Evolutionary conservation across 495 filamentous ascomycete species (phyloP).

Genomic region (Tuber magnatum): DNA sequence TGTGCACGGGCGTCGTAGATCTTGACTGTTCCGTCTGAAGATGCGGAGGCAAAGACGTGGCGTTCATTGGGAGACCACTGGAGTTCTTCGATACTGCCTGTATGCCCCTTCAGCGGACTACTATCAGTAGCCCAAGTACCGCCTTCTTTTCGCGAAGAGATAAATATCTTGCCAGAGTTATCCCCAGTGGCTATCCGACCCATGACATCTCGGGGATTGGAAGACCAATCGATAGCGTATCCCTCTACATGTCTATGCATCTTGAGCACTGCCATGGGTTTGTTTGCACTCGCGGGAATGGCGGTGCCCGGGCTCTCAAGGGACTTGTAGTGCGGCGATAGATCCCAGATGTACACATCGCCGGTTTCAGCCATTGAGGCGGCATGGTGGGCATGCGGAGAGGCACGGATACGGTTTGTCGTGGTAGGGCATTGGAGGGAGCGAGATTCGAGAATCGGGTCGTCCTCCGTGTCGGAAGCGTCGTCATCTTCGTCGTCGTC

Average conservation of each 20-base stretch:
- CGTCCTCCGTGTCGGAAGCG: constrained; percentile 69
- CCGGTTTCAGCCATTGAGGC: constrained; percentile 86
- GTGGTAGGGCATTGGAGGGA: constrained; percentile 75
- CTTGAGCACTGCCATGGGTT: constrained; percentile 74
- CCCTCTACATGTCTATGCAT: constrained; percentile 82
- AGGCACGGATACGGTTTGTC: constrained; percentile 80
- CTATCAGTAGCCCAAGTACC: constrained; percentile 80
- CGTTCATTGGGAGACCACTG: constrained; percentile 91
- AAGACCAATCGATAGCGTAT: constrained; percentile 93
- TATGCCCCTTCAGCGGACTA: constrained; percentile 72
- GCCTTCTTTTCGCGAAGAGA: constrained; percentile 73
- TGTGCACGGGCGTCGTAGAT: constrained; percentile 93
- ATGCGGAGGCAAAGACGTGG: constrained; percentile 87
- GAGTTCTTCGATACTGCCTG: constrained; percentile 80
- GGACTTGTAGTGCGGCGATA: constrained; percentile 73
- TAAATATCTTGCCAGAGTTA: constrained; percentile 79
- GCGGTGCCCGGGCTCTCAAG: constrained; percentile 81
- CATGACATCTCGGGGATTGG: constrained; percentile 57
- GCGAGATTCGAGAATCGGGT: constrained; percentile 89
- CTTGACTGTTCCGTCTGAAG: constrained; percentile 86
- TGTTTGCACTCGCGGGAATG: constrained; percentile 71
- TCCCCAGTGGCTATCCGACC: constrained; percentile 91
- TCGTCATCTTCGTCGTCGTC: constrained; percentile 67
- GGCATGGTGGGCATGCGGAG: constrained; percentile 64
- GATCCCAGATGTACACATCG: constrained; percentile 84